Conservation (phyloP, 1,139 yeast genomes). For the Hemisphaericaspora xylofermentans region DNA sequence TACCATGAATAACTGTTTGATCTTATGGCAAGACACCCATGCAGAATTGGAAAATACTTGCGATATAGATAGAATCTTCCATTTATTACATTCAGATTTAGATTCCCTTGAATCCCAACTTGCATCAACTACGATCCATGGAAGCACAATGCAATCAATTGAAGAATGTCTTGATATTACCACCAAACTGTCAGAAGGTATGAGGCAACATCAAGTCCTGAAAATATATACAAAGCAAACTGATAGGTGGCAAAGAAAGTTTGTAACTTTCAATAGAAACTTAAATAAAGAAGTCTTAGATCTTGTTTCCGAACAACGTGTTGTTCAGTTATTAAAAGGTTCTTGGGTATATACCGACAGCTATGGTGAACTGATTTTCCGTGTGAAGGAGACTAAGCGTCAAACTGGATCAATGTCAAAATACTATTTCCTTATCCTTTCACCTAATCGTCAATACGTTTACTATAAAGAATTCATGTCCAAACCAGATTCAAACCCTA, state of each 20-base stretch:
- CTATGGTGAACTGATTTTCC: slow-evolving; percentile 49
- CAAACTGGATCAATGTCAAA: slow-evolving; percentile 18
- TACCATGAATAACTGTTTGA: slow-evolving; percentile 56
- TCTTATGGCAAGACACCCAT: slow-evolving; percentile 67
- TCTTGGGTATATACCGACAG: slow-evolving; percentile 78
- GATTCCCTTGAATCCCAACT: slow-evolving; percentile 32
- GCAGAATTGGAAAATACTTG: slow-evolving; percentile 45
- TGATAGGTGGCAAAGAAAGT: slow-evolving; percentile 35
- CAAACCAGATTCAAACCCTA: slow-evolving; percentile 50
- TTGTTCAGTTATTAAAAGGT: slow-evolving; percentile 70
- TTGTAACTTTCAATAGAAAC: slow-evolving; percentile 49
- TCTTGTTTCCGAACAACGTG: slow-evolving; percentile 78
- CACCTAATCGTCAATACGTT: slow-evolving; percentile 68
- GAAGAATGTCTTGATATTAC: slow-evolving; percentile 49
- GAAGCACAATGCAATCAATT: slow-evolving; percentile 23
- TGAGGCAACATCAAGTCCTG: slow-evolving; percentile 57
- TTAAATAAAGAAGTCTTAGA: slow-evolving; percentile 63
- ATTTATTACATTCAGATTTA: slow-evolving; percentile 35
- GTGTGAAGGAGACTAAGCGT: slow-evolving; percentile 22
- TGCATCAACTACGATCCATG: slow-evolving; percentile 7
- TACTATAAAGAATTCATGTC: slow-evolving; percentile 60
- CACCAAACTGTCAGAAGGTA: slow-evolving; percentile 44
- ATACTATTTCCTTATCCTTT: slow-evolving; percentile 59
- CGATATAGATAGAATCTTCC: slow-evolving; percentile 52
- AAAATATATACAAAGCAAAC: slow-evolving; percentile 37